These are phyloP conservation scores for Massarina eburnea DNA, from an alignment of 2,329 filamentous ascomycete genomes.

Conservation along the genomic window DNA sequence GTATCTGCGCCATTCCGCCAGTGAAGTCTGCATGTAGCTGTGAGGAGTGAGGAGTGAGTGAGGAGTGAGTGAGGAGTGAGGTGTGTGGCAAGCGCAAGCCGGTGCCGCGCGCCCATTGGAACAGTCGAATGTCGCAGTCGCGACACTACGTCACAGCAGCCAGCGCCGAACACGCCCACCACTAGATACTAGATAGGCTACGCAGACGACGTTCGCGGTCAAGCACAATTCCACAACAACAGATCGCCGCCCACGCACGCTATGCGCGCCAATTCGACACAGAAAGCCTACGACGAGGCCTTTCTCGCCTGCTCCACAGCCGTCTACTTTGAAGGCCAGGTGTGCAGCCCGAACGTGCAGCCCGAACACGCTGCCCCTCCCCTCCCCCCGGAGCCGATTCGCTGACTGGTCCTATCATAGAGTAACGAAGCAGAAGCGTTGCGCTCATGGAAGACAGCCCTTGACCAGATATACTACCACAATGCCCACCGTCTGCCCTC, in stretches of 20 bases:
- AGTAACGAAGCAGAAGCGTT: constrained; percentile 90
- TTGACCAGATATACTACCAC: constrained; percentile 86
- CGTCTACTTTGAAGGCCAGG: constrained; percentile 93
- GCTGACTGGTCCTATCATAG: constrained; percentile 48
- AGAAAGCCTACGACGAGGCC: constrained; percentile 97
- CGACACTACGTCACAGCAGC: no score
- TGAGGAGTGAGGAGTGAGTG: no score
- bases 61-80: no score
- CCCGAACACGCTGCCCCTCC: background rate
- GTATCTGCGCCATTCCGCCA: no score
- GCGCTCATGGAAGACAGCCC: constrained; percentile 83
- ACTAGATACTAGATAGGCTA: background rate
- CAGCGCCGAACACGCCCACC: background rate
- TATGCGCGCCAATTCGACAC: constrained; percentile 69
- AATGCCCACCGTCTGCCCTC: constrained; percentile 73
- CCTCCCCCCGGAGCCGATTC: background rate
- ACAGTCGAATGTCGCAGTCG: no score
- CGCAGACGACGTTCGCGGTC: background rate
- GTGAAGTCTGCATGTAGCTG: no score
- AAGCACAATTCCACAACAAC: background rate
- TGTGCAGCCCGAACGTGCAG: constrained; percentile 42
- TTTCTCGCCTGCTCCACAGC: constrained; percentile 94
- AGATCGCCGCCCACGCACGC: background rate
- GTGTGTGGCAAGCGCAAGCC: no score
- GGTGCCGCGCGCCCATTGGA: no score